Base-by-base conservation (phyloP, 768 basidiomycete species). In the Amanita molliuscula region DNA sequence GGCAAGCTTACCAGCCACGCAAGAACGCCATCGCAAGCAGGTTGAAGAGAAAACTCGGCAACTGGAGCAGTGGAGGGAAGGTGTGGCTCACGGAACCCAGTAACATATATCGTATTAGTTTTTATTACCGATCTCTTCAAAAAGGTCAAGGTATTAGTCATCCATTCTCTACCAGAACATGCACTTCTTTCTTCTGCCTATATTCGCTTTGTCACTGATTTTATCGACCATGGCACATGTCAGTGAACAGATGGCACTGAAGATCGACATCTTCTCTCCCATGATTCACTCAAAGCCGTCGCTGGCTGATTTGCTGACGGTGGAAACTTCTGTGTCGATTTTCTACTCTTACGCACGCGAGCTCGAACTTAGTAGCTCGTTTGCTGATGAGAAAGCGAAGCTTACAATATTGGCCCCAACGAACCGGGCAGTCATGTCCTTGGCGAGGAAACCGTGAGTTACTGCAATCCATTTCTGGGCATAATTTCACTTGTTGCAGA, bases 331-430 rank as follows among this genome's bases (percentile, higher is more conserved):
- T 0, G 76, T 78, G 7, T 90, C 87, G 35, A 91, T 92, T 46
- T 92, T 88, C 71, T 89, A 81, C 61, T 80, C 84, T 0, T 91
- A 91, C 61, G 84, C 86, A 3, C 75, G 88, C 5, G 88, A 89
- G 58, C 68, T 81, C 1, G 71, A 77, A 55, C 56, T 83, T n/a
- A 82, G 80, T 59, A 58, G 61, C 26, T 67, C 71, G 8, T 75
- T 91, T 44, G 59, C 63, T 15, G 66, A 72, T 29, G 48, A 60
- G 6, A 49, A 50, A n/a, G 50, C 59, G 1, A 69, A 63, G 6
- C 63, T 69, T 48, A 89, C 89, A 0, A 47, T 94, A 8, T 73
- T 95, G 37, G 89, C 83, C 4, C 91, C 91, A 0, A 88, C 85
- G 21, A 93, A 95, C 65, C 87, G 84, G 63, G 91, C 89, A 7